Percentiles rank a stretch among this genome's conserved stretches.
phyloP scores from a whole-genome alignment of 306 rosid species.

The Vigna angularis region DNA sequence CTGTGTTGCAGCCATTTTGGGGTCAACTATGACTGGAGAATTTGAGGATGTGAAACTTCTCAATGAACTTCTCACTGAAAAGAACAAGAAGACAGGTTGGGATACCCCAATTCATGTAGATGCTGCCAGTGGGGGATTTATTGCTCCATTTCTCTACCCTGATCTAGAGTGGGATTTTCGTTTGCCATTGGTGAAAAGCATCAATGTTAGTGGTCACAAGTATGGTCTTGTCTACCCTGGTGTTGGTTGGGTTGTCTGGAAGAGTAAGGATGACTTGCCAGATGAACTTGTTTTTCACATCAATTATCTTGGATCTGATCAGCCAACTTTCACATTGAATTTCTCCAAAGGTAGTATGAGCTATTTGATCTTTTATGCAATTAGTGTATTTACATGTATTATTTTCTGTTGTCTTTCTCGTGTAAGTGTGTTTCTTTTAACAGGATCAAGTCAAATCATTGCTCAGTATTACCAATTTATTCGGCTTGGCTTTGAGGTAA shows the following conservation, averaged over 20 bases:
- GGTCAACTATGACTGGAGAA: constrained; percentile 89
- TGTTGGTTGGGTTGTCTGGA: constrained; percentile 95
- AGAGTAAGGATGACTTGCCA: constrained; percentile 78
- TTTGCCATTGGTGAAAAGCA: constrained; percentile 79
- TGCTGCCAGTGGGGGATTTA: constrained; percentile 91
- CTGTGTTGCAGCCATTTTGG: constrained; percentile 93
- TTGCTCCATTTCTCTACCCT: constrained; percentile 85
- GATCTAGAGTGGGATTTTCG: constrained; percentile 87
- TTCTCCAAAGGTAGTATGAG: constrained; percentile 76
- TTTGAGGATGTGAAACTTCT: constrained; percentile 93
- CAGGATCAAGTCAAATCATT: constrained; percentile 92
- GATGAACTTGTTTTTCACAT: constrained; percentile 87
- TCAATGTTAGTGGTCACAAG: constrained; percentile 92
- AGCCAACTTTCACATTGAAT: constrained; percentile 93
- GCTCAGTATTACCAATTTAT: constrained; percentile 91
- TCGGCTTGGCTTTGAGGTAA: constrained; percentile 87
- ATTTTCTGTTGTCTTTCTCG: neutral
- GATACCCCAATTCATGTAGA: constrained; percentile 77
- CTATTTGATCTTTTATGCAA: neutral
- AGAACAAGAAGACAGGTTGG: constrained; percentile 85
- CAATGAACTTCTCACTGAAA: constrained; percentile 64
- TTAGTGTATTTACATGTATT: neutral
- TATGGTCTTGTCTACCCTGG: constrained; percentile 95
- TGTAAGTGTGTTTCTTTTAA: constrained; percentile 21
- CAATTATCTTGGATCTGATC: constrained; percentile 94